A percentile compares a stretch with the other conserved stretches of the same genome.
Conservation (phyloP, 495 filamentous ascomycete genomes). For the Neurospora sp. region DNA sequence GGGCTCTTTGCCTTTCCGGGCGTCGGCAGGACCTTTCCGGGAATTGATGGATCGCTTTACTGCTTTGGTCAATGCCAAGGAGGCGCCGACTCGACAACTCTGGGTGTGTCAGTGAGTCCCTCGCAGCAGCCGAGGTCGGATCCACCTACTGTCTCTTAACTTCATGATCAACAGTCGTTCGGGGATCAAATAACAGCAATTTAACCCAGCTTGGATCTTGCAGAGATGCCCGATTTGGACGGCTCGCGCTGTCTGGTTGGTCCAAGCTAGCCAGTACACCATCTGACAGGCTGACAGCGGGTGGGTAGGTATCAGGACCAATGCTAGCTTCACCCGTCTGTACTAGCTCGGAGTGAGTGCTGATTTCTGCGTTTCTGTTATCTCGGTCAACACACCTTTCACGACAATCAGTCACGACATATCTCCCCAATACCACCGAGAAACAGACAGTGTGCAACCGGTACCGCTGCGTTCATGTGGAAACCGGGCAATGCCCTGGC, state of each 20-base stretch:
- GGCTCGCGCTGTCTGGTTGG: not conserved
- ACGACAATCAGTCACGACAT: not conserved
- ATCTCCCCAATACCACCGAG: not conserved
- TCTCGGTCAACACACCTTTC: not conserved
- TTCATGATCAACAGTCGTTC: not conserved
- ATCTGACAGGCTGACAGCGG: not conserved
- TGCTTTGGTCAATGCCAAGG: not conserved
- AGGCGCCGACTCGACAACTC: not conserved
- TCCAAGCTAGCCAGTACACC: not conserved
- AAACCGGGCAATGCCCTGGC: not conserved
- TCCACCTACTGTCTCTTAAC: not conserved
- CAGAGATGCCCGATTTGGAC: not conserved
- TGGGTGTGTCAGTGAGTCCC: not conserved
- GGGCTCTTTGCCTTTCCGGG: not conserved
- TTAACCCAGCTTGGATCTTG: not conserved
- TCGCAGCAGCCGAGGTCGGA: not conserved
- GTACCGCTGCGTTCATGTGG: not conserved
- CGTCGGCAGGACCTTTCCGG: not conserved
- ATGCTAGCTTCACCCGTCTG: not conserved
- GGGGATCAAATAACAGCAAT: not conserved
- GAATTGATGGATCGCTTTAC: not conserved
- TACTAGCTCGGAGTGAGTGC: not conserved
- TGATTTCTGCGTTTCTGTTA: not conserved
- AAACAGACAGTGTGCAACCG: not conserved
- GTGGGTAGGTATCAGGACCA: not conserved